Percentiles rank a stretch among this genome's conserved stretches.
Conservation (phyloP, 1,139 yeast species). For the Suhomyces bribrorum region DNA sequence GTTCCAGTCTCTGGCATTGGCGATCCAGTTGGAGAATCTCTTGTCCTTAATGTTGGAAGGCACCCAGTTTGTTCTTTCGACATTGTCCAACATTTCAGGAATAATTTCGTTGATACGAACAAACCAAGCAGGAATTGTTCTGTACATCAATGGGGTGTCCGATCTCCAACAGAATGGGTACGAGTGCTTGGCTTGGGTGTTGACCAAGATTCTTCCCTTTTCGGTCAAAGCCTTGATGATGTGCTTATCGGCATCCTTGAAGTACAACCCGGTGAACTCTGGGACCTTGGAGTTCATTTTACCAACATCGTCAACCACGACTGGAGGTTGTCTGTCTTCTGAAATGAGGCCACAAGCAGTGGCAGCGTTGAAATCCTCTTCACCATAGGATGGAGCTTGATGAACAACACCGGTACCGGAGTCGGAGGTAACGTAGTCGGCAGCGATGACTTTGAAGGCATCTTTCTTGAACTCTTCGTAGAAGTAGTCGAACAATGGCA, state of each 20-base stretch:
- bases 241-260: slow-evolving; percentile 92
- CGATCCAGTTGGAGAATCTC: slow-evolving; percentile 96
- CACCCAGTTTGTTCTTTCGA: slow-evolving; percentile 91
- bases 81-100: slow-evolving; percentile 86
- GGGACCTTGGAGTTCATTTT: slow-evolving; percentile 71
- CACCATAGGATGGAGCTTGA: slow-evolving; percentile 99
- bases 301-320: slow-evolving; percentile 93
- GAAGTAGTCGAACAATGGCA: slow-evolving; percentile 82
- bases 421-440: slow-evolving; percentile 84
- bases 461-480: slow-evolving; percentile 69
- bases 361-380: slow-evolving; percentile 90
- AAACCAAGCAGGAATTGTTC: slow-evolving; percentile 99
- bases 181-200: slow-evolving; percentile 87
- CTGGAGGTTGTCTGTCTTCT: slow-evolving; percentile 76
- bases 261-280: slow-evolving; percentile 80
- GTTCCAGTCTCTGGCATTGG: slow-evolving; percentile 99
- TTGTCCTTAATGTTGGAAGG: slow-evolving; percentile 88
- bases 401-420: slow-evolving; percentile 99
- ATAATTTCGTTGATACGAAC: slow-evolving; percentile 83
- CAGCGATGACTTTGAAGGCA: slow-evolving; percentile 81
- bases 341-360: slow-evolving; percentile 70
- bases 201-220: slow-evolving; percentile 70
- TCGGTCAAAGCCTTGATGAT: slow-evolving; percentile 84
- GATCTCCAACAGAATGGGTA: slow-evolving; percentile 99
- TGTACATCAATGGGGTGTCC: slow-evolving; percentile 93